Percentiles rank a stretch among this genome's conserved stretches.
These are phyloP conservation scores for Thermoascus crustaceus DNA, from an alignment of 2,329 filamentous ascomycete genomes.

Conservation along the genomic window DNA sequence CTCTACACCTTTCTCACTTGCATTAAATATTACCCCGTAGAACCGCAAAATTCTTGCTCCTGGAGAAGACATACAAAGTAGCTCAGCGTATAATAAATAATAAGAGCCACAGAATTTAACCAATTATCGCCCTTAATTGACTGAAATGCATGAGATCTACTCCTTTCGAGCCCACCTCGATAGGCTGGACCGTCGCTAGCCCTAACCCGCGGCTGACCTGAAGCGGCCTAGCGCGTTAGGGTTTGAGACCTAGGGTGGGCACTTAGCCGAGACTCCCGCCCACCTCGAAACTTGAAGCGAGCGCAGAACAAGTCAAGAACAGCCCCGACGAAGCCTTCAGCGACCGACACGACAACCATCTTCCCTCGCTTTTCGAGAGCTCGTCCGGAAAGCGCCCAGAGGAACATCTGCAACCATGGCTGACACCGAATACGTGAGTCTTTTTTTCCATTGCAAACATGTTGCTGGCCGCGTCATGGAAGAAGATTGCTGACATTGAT, in stretches of 20 bases:
- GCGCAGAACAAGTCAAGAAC: slow-evolving; percentile 18
- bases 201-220: too few relatives aligned
- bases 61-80: too few relatives aligned
- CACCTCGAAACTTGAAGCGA: slow-evolving; percentile 27
- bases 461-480: slow-evolving; percentile 1
- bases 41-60: too few relatives aligned
- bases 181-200: too few relatives aligned
- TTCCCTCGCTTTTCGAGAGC: slow-evolving; percentile 39
- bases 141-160: too few relatives aligned
- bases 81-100: too few relatives aligned
- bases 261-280: slow-evolving; percentile 36
- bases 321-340: slow-evolving; percentile 24
- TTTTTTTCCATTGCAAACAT: slow-evolving; percentile 17
- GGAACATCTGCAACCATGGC: slow-evolving; percentile 62
- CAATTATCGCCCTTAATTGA: too few relatives aligned
- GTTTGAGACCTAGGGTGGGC: slow-evolving; percentile 31
- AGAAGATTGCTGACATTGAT: slow-evolving; percentile 25
- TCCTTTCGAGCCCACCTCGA: too few relatives aligned
- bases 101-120: too few relatives aligned
- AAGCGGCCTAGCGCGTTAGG: slow-evolving; percentile 28
- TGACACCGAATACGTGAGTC: slow-evolving; percentile 79
- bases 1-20: not conserved
- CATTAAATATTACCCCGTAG: slow-evolving; percentile 1
- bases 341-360: slow-evolving; percentile 33
- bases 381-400: slow-evolving; percentile 38